These are phyloP conservation scores for Erythrobasidium yunnanense DNA, from an alignment of 768 basidiomycete genomes.

Conservation along the genomic window DNA sequence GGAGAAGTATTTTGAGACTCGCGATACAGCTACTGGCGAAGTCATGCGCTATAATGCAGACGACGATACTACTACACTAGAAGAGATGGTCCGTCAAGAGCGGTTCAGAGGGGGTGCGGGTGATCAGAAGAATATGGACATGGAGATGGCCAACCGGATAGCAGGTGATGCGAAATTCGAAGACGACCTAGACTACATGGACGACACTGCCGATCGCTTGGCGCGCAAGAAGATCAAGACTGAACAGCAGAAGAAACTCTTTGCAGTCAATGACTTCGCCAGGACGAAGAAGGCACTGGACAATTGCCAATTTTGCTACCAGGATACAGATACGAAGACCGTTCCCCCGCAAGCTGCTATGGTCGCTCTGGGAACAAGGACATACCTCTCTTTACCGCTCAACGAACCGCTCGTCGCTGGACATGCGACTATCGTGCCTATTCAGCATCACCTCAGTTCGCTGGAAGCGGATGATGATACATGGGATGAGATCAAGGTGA, in stretches of 20 bases:
- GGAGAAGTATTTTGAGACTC: slow-evolving; percentile 66
- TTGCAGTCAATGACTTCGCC: slow-evolving; percentile 93
- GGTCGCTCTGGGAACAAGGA: slow-evolving; percentile 78
- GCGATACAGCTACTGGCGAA: slow-evolving; percentile 80
- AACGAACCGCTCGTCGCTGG: slow-evolving; percentile 80
- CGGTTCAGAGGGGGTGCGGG: slow-evolving; percentile 74
- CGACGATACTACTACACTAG: slow-evolving; percentile 72
- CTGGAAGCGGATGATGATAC: slow-evolving; percentile 93
- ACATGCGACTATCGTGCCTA: slow-evolving; percentile 89
- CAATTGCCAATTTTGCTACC: slow-evolving; percentile 72
- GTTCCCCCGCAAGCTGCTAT: slow-evolving; percentile 78
- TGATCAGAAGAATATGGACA: slow-evolving; percentile 85
- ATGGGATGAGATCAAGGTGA: slow-evolving; percentile 89
- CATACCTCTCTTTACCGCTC: slow-evolving; percentile 78
- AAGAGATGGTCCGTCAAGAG: slow-evolving; percentile 88
- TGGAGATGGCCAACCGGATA: slow-evolving; percentile 75
- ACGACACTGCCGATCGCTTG: slow-evolving; percentile 88
- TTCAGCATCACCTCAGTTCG: slow-evolving; percentile 82
- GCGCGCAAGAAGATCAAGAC: slow-evolving; percentile 89
- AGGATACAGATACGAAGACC: slow-evolving; percentile 53
- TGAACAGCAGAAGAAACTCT: slow-evolving; percentile 91
- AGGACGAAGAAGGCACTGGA: slow-evolving; percentile 81
- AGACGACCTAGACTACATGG: slow-evolving; percentile 87
- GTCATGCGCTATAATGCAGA: slow-evolving; percentile 79
- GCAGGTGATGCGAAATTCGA: slow-evolving; percentile 78